Evolutionary conservation across 176 grass and related monocot species (phyloP), one percentile per base, ranked within the genome.

Genomic region (Olyra latifolia): DNA sequence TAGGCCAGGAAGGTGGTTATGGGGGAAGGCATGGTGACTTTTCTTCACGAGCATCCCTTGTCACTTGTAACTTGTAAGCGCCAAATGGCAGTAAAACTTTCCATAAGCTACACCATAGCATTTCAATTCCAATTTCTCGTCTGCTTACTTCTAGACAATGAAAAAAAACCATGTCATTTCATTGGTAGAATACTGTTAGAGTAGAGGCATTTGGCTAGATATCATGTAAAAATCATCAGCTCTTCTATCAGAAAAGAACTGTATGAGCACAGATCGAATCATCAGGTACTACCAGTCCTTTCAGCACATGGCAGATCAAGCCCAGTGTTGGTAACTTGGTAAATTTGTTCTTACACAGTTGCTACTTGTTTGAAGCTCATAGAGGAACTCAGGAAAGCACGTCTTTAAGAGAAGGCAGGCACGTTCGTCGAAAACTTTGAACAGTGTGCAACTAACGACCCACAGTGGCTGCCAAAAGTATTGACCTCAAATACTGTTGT

Each of bases 371-470:
- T 48, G 46, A 52, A 47, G 8, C 27, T 39, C 4, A 42, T 67
- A 35, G 32, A 35, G 32, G 32, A 35, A 35, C 32, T 40, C 28
- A 48, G 64, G 12, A n/a, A 76, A 63, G 38, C 5, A 35, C 38
- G 56, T 42, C 50, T 59, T 47, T 32, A 6, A 15, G 39, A 32
- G 13, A 30, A 59, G 63, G 38, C 66, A 80, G 4, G 3, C 15
- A 8, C 40, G 13, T 16, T 25, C 30, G 50, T 80, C 64, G 32
- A 41, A 8, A 58, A 15, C 66, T 59, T 81, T 57, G 80, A 79
- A 52, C 50, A 20, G 49, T 73, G 80, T 56, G 58, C 67, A 82
- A 68, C 63, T 45, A 77, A 56, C 58, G 49, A 59, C 80, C 60
- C 30, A 60, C 76, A 60, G 30, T 19, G 67, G 68, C 50, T 35